Percentiles rank a stretch among this genome's conserved stretches.
phyloP scores from a whole-genome alignment of 2,329 filamentous ascomycete genomes.

The Epichloe sibirici region DNA sequence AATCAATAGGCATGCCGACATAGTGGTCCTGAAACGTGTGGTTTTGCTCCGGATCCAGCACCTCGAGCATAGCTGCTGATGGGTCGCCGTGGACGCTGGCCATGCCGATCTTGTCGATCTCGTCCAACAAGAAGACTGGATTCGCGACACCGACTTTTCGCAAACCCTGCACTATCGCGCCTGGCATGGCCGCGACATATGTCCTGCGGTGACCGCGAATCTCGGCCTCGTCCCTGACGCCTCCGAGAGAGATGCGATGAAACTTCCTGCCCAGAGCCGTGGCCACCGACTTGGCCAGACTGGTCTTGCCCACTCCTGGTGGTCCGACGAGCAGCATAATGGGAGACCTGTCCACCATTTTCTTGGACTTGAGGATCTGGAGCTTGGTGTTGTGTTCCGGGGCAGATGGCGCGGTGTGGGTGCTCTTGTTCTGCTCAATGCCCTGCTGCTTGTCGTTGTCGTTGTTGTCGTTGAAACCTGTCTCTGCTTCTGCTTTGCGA shows the following conservation, averaged over 20 bases:
- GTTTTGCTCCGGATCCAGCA: slow-evolving; percentile 95
- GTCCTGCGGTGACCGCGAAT: slow-evolving; percentile 90
- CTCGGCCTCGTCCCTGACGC: slow-evolving; percentile 91
- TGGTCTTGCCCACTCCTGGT: slow-evolving; percentile 92
- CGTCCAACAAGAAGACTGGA: slow-evolving; percentile 88
- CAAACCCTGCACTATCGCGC: slow-evolving; percentile 81
- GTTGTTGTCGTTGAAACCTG: slow-evolving; percentile 39
- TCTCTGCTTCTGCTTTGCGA: slow-evolving; percentile 49
- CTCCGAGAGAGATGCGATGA: slow-evolving; percentile 90
- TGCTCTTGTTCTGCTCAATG: not conserved
- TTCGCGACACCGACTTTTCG: slow-evolving; percentile 95
- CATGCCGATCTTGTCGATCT: slow-evolving; percentile 92
- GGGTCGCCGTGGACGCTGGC: slow-evolving; percentile 92
- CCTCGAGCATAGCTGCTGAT: slow-evolving; percentile 94
- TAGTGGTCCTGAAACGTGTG: slow-evolving; percentile 93
- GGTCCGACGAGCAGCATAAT: slow-evolving; percentile 89
- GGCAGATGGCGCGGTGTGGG: not conserved
- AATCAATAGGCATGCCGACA: slow-evolving; percentile 85
- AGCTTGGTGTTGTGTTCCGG: slow-evolving; percentile 46
- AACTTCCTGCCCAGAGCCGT: slow-evolving; percentile 89
- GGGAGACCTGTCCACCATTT: slow-evolving; percentile 87
- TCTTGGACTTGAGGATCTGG: slow-evolving; percentile 65
- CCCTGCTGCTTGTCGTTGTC: slow-evolving; percentile 1
- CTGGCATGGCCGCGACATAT: slow-evolving; percentile 98
- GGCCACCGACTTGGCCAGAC: slow-evolving; percentile 83